Base-by-base conservation (phyloP, 768 basidiomycete genomes). In the Baorangia bicolor region DNA sequence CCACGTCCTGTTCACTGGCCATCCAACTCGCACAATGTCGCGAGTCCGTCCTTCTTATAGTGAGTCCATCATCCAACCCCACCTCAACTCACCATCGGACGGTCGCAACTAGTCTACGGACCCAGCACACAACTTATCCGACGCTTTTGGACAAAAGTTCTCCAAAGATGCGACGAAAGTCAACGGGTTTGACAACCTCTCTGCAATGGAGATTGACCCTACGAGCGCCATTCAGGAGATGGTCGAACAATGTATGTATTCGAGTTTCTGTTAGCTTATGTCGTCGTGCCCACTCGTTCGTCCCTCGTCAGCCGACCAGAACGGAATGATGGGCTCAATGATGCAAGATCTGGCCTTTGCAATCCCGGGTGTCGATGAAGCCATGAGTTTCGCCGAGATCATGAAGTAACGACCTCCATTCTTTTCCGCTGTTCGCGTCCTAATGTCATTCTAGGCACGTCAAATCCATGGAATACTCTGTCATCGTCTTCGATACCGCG, bases 401-500 rank as follows among this genome's bases (percentile, higher is more conserved):
- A 99, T 98, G 97, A 99, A 98, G 96, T 97, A 56, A 54, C 7
- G 7, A 39, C 37, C 12, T 50, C 35, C 23, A 12, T 44, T 21
- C 4, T 33, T 5, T 31, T 8, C 6, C 12, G n/a, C 25, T 10
- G 33, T 13, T 25, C 21, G 18, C 14, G 20, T 30, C 20, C 54
- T 63, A 18, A 68, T 18, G 2, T 11, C 18, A 2, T 38, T 34
- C 10, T 64, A 98, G 95, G 72, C 96, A 99, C 72, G 97, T 99
- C 74, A 98, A 99, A 75, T 98, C 96, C 20, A 98, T 99, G 95
- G 87, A 98, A 74, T 99, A 95, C 79, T 96, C 94, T n/a, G 95
- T 97, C 56, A 98, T 99, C 69, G 95, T 99, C 34, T 99, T 99
- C 69, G 97, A 99, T 69, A 99, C 97, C 2, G 97, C 97, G 34